Evolutionary conservation across 1,284 basidiomycete genomes (phyloP).

Genomic region (Waitea zeae): DNA sequence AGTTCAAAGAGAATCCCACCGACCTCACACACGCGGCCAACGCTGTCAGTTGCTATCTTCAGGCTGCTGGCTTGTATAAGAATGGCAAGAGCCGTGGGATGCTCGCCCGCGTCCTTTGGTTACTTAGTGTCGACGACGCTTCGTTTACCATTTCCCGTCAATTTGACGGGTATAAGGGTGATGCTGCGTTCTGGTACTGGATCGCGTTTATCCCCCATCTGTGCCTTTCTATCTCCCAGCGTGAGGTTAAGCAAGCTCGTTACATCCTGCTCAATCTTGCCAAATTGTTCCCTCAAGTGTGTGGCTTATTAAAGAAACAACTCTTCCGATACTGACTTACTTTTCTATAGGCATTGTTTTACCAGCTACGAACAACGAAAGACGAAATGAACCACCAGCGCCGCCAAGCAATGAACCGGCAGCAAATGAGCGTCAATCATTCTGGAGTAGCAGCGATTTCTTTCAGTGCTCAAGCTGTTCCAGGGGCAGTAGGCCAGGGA

Average conservation of each 20-base stretch:
- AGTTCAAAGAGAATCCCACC: conserved; percentile 73
- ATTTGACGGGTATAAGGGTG: conserved; percentile 95
- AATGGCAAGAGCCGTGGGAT: conserved; percentile 87
- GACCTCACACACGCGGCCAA: conserved; percentile 72
- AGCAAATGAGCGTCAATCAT: no score
- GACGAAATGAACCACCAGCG: no score
- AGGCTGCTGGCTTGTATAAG: conserved; percentile 94
- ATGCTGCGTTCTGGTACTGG: conserved; percentile 98
- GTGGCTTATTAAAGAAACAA: conserved; percentile 10
- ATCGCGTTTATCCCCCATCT: conserved; percentile 95
- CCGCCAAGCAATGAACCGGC: no score
- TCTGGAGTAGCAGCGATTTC: no score
- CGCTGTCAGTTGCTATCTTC: conserved; percentile 95
- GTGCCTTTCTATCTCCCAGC: conserved; percentile 78
- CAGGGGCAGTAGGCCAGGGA: no score
- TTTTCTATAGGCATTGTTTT: conserved; percentile 78
- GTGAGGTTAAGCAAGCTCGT: conserved; percentile 87
- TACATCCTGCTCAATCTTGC: conserved; percentile 84
- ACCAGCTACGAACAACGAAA: conserved; percentile 80
- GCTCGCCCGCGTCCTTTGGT: conserved; percentile 86
- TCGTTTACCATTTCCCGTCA: conserved; percentile 66
- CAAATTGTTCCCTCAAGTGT: conserved; percentile 84
- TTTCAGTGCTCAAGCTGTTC: no score
- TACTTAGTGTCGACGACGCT: conserved; percentile 87
- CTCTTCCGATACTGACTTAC: conserved; percentile 7